A percentile compares a stretch with the other conserved stretches of the same genome.
phyloP scores from a whole-genome alignment of 148 eudicot genomes.

The Chenopodium album region DNA sequence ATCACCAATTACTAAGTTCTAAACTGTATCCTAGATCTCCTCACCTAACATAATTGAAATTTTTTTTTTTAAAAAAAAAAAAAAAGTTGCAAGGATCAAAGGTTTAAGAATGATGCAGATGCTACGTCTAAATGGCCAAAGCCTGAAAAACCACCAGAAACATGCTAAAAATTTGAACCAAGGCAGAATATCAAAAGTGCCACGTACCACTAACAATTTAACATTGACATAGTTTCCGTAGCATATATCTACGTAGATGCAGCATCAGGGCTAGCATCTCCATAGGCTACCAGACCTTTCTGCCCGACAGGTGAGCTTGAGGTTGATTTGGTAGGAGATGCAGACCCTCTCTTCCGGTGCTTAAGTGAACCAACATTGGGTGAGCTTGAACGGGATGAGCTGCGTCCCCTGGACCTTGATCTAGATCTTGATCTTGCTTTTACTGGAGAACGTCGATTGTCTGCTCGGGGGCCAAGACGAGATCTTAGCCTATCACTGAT shows the following conservation, averaged over 20 bases:
- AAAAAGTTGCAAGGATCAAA: too few relatives aligned
- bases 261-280: constrained; percentile 67
- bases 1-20: too few relatives aligned
- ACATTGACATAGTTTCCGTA: background rate
- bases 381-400: constrained; percentile 50
- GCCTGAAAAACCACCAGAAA: background rate
- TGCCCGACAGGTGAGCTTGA: constrained; percentile 71
- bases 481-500: constrained; percentile 71
- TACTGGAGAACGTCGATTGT: constrained; percentile 36
- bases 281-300: constrained; percentile 87
- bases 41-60: too few relatives aligned
- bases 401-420: constrained; percentile 54
- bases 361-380: constrained; percentile 36
- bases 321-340: constrained; percentile 47
- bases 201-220: background rate
- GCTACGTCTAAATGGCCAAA: too few relatives aligned
- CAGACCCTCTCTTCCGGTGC: constrained; percentile 34
- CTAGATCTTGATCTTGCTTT: constrained; percentile 42
- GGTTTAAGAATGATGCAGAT: background rate
- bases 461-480: constrained; percentile 66
- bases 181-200: background rate
- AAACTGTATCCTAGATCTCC: too few relatives aligned
- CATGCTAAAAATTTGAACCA: background rate
- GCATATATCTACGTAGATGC: constrained; percentile 36
- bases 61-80: too few relatives aligned